Conservation (phyloP, 441 rosid genomes). For the Daphne laureola region DNA sequence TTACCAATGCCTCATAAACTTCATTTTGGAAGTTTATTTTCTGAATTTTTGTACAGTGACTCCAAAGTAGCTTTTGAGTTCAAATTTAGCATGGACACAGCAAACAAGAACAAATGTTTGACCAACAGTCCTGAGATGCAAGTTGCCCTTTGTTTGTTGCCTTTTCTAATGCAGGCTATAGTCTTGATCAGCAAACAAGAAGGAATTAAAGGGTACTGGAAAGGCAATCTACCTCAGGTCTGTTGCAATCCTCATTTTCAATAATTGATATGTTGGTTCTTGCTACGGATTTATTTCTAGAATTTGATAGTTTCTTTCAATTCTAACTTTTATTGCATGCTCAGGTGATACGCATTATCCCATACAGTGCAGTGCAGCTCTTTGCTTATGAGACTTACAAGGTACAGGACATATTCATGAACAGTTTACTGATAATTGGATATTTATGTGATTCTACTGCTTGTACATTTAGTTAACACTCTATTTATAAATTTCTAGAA, state of each 20-base stretch:
- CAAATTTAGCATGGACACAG: too few relatives aligned
- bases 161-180: conserved; percentile 47
- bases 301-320: conserved; percentile 9
- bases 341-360: conserved; percentile 86
- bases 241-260: conserved; percentile 7
- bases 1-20: too few relatives aligned
- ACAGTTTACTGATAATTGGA: not conserved
- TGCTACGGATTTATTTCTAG: not conserved
- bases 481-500: conserved; percentile 39
- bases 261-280: not conserved
- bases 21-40: too few relatives aligned
- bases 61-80: too few relatives aligned
- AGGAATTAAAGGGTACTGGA: conserved; percentile 95
- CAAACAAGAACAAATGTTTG: too few relatives aligned
- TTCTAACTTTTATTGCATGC: conserved; percentile 18
- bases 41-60: too few relatives aligned
- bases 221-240: conserved; percentile 98
- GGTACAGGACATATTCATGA: conserved; percentile 31
- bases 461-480: conserved; percentile 14
- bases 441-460: conserved; percentile 1
- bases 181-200: conserved; percentile 72
- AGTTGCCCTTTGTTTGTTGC: too few relatives aligned
- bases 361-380: conserved; percentile 94
- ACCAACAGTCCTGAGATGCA: too few relatives aligned
- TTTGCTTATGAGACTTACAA: conserved; percentile 90